These are phyloP conservation scores for Prunus dulcis DNA, from an alignment of 306 rosid species.

Conservation along the genomic window DNA sequence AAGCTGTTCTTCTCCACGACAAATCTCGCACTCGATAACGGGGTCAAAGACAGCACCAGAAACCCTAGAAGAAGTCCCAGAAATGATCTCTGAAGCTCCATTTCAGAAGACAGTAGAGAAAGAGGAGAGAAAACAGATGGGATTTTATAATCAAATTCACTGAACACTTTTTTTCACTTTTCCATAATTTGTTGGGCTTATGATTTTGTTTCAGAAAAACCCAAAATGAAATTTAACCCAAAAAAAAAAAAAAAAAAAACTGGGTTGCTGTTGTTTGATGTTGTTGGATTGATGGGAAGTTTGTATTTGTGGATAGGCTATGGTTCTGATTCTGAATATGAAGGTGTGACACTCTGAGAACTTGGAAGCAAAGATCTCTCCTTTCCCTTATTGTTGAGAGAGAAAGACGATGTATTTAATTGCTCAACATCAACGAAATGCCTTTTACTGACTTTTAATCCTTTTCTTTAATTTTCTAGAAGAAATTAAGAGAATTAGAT, in stretches of 20 bases:
- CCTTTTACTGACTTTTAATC: background rate
- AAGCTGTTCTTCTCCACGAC: slow-evolving; percentile 98
- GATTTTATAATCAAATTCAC: slow-evolving; percentile 23
- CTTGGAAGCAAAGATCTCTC: background rate
- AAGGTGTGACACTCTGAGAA: background rate
- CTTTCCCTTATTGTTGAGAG: background rate
- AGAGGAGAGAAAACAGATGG: slow-evolving; percentile 6
- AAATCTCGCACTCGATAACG: slow-evolving; percentile 60
- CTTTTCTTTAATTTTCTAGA: background rate
- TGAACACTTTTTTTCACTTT: background rate
- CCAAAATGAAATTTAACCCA: background rate
- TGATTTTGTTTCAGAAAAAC: background rate
- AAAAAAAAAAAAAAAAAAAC: background rate
- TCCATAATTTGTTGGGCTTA: background rate
- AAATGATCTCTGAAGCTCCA: slow-evolving; percentile 62
- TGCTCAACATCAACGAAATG: background rate
- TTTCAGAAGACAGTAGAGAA: slow-evolving; percentile 21
- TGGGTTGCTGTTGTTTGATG: background rate
- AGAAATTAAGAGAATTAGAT: background rate
- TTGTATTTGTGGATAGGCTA: no score
- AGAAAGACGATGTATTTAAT: no score
- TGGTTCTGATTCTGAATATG: no score
- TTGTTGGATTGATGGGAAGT: background rate
- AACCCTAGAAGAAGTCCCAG: slow-evolving; percentile 58
- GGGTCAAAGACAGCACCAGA: slow-evolving; percentile 45